A percentile compares a stretch with the other conserved stretches of the same genome.
Conservation (phyloP, 768 basidiomycete species). For the Xerocomellus dryophilus region DNA sequence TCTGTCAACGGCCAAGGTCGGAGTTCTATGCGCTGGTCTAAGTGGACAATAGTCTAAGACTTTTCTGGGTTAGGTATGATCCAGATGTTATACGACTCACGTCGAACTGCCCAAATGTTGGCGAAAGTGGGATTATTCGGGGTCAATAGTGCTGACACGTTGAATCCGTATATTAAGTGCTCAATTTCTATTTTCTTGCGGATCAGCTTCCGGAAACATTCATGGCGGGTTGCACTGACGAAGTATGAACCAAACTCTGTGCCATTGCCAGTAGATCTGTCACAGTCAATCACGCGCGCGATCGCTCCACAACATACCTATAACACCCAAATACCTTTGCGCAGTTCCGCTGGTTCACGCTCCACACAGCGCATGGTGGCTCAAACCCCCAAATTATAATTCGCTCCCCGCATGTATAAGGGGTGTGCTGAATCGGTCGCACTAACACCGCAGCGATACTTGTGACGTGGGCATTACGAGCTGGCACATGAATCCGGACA, state of each 20-base stretch:
- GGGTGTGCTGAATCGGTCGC: not conserved
- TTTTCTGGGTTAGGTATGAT: not conserved
- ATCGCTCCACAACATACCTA: constrained; percentile 17
- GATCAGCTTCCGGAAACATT: constrained; percentile 8
- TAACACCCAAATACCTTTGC: not conserved
- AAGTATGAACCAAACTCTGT: not conserved
- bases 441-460: not conserved
- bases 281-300: not conserved
- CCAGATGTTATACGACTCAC: constrained; percentile 1
- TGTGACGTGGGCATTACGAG: not conserved
- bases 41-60: not conserved
- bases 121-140: constrained; percentile 1
- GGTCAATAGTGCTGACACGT: constrained; percentile 3
- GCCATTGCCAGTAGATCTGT: not conserved
- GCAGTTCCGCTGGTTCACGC: not conserved
- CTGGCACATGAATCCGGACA: not conserved
- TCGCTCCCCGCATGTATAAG: not conserved
- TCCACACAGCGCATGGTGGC: not conserved
- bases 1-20: no score
- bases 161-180: constrained; percentile 5
- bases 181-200: not conserved
- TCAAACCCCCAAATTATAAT: not conserved
- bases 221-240: not conserved
- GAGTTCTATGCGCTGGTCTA: constrained; percentile 16
- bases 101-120: not conserved